Base-by-base conservation (phyloP, 352 stramenopile species). In the Pythium utonaiense region DNA sequence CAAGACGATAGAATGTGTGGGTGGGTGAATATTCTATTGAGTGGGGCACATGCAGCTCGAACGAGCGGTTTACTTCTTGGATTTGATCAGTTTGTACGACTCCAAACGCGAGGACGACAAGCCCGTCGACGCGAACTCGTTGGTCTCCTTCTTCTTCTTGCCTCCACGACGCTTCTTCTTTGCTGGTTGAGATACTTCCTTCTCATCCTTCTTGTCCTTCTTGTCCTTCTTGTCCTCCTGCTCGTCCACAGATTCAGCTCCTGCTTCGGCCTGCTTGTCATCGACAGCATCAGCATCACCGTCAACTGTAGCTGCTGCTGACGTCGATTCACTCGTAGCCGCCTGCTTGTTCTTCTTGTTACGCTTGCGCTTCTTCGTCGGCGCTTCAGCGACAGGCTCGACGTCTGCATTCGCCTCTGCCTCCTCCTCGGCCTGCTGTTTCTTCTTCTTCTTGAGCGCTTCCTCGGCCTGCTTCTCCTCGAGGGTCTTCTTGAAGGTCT, bases 71-170 rank as follows among this genome's bases (percentile, higher is more conserved):
- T 84, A 84, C 59, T 80, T 85, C 71, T 85, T 89, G 34, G 69
- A n/a, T 53, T 91, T 93, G 38, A 80, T 51, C 42, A 90, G 60
- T 64, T 90, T 90, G 76, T 93, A 93, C 62, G 83, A 93, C 61
- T 93, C 80, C 47, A 93, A 73, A 40, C 83, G 83, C 67, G 83
- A 93, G 25, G 80, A 77, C 4, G 83, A 80, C 19, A 93, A 69
- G 38, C 80, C 79, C 9, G 79, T 89, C 16, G 68, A 56, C 19
- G 71, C 73, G 53, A 74, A 80, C 22, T 64, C 56, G 53, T 76
- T 86, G 6, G 49, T 22, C 28, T 76, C 74, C 59, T 77, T 77
- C 56, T 78, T 88, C 58, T 86, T 88, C 69, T 83, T 83, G 47
- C 76, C 75, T 49, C 68, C 70, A 13, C 80, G 74, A 51, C 82